These are phyloP conservation scores for Pyrenochaeta sp. DNA, from an alignment of 2,329 filamentous ascomycete species.

Conservation along the genomic window DNA sequence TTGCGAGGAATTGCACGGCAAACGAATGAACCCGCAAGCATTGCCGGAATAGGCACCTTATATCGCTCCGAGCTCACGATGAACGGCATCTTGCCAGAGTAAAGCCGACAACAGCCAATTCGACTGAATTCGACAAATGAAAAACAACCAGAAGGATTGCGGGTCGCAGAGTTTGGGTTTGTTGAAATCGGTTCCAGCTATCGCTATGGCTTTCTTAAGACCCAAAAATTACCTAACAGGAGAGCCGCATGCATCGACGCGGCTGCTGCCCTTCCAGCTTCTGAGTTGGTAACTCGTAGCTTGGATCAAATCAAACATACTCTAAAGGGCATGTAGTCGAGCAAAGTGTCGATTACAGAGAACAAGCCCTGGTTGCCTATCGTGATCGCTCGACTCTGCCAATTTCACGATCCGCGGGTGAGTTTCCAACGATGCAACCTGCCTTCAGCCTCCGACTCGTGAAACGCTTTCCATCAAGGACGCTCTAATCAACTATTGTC, in stretches of 20 bases:
- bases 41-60: constrained; percentile 4
- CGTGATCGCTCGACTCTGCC: not conserved
- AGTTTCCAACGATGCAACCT: not conserved
- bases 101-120: not conserved
- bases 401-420: not conserved
- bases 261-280: not conserved
- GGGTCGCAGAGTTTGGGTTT: no score
- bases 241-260: no score
- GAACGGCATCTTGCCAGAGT: not conserved
- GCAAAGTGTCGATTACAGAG: not conserved
- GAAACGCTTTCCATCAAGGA: no score
- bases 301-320: not conserved
- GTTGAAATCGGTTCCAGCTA: no score
- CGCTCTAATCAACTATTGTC: no score
- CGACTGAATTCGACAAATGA: not conserved
- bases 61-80: not conserved
- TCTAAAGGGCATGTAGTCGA: not conserved
- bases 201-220: no score
- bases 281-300: not conserved
- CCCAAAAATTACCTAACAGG: no score
- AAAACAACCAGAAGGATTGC: no score
- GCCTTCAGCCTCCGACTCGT: not conserved
- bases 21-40: constrained; percentile 9
- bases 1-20: constrained; percentile 2
- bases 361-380: not conserved